Percentiles rank a stretch among this genome's conserved stretches.
Evolutionary conservation across 495 filamentous ascomycete genomes (phyloP).

Genomic region (Penicillium desertorum): DNA sequence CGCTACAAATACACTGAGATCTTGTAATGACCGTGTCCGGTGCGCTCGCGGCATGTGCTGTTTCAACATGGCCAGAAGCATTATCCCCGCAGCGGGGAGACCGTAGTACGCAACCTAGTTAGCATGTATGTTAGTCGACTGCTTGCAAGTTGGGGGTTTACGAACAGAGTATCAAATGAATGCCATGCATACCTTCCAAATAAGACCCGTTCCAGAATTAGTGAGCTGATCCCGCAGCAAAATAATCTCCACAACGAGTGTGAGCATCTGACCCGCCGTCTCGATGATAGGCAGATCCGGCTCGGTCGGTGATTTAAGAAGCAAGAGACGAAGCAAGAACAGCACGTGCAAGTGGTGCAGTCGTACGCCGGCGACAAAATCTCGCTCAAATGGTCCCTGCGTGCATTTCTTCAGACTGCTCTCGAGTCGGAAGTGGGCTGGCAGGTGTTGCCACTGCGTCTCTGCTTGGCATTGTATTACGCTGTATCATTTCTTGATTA

Average conservation of each 20-base stretch:
- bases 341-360: conserved; percentile 43
- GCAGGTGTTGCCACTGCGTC: conserved; percentile 28
- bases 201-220: conserved; percentile 42
- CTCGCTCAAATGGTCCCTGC: conserved; percentile 31
- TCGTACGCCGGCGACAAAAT: conserved; percentile 39
- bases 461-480: conserved; percentile 29
- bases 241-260: conserved; percentile 38
- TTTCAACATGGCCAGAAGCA: conserved; percentile 38
- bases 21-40: conserved; percentile 31
- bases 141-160: not conserved
- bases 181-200: conserved; percentile 38
- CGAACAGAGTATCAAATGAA: not conserved
- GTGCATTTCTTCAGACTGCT: conserved; percentile 28
- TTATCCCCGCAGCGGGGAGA: conserved; percentile 42
- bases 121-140: not conserved
- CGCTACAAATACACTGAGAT: conserved; percentile 41
- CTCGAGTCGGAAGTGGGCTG: conserved; percentile 30
- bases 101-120: conserved; percentile 42
- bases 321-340: conserved; percentile 37
- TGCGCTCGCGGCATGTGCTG: conserved; percentile 22
- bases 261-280: conserved; percentile 37
- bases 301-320: conserved; percentile 34
- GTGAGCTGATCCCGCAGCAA: conserved; percentile 39
- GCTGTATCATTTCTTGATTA: conserved; percentile 13
- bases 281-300: conserved; percentile 33